These are phyloP conservation scores for Bisporella sp. DNA, from an alignment of 2,329 filamentous ascomycete genomes.

Conservation along the genomic window DNA sequence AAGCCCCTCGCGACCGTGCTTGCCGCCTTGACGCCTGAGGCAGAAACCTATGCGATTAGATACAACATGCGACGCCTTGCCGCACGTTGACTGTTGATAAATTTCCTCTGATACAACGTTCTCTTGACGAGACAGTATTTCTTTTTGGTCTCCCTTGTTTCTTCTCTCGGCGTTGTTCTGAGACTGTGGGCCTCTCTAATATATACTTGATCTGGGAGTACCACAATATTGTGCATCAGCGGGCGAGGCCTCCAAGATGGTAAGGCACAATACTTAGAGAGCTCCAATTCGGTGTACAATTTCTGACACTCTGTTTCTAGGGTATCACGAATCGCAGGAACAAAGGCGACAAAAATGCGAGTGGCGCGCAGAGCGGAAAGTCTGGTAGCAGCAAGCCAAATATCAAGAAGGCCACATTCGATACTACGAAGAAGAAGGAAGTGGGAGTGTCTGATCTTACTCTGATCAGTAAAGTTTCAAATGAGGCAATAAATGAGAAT, in stretches of 20 bases:
- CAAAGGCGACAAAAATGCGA: constrained; percentile 23
- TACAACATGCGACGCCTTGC: neutral
- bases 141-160: no score
- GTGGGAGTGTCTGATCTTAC: constrained; percentile 97
- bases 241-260: constrained; percentile 17
- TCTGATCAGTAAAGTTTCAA: constrained; percentile 95
- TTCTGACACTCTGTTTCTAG: constrained; percentile 15
- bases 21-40: no score
- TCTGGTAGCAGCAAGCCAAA: constrained; percentile 39
- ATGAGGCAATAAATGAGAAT: constrained; percentile 99
- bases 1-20: no score
- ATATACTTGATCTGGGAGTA: neutral
- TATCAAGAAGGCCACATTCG: constrained; percentile 93
- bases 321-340: constrained; percentile 29
- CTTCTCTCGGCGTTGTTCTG: no score
- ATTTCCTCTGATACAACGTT: no score
- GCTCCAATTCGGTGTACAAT: neutral
- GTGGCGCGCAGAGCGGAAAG: constrained; percentile 19
- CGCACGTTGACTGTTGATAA: neutral
- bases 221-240: neutral
- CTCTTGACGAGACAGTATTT: no score
- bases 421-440: constrained; percentile 97
- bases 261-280: constrained; percentile 9
- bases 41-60: neutral
- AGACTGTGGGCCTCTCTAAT: no score